Evolutionary conservation across 140 eudicot genomes (phyloP).

Genomic region (Flaveria floridana): DNA sequence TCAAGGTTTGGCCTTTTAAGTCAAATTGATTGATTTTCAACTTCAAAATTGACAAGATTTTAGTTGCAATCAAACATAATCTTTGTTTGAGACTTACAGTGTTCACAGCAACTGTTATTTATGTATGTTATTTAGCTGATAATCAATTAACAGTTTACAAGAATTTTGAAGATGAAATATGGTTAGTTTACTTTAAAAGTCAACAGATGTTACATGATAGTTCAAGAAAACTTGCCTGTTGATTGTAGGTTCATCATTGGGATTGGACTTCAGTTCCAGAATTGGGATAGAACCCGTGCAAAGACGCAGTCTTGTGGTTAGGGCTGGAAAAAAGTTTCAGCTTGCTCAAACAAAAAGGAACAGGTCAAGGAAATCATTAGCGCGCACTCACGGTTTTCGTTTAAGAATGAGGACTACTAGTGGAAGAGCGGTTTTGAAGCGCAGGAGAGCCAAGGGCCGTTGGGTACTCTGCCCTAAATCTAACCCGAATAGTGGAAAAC

Average conservation of each 20-base stretch:
- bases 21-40: slow-evolving; percentile 5
- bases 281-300: slow-evolving; percentile 29
- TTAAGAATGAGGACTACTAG: slow-evolving; percentile 74
- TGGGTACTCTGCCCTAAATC: slow-evolving; percentile 71
- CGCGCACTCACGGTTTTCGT: slow-evolving; percentile 82
- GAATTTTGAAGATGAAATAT: neutral
- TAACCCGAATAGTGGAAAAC: slow-evolving; percentile 76
- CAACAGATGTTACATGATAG: neutral
- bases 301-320: slow-evolving; percentile 65
- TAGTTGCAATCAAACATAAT: too few species aligned
- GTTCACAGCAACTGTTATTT: too few species aligned
- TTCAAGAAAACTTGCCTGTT: slow-evolving; percentile 2
- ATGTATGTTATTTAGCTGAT: too few species aligned
- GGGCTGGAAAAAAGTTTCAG: slow-evolving; percentile 56
- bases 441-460: slow-evolving; percentile 91
- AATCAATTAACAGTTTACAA: too few species aligned
- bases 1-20: too few species aligned
- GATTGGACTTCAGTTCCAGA: slow-evolving; percentile 42
- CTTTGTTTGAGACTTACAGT: neutral
- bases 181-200: slow-evolving; percentile 18
- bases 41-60: too few species aligned
- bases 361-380: slow-evolving; percentile 77
- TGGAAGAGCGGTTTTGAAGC: slow-evolving; percentile 69
- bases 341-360: slow-evolving; percentile 92
- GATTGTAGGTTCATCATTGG: slow-evolving; percentile 66